Evolutionary conservation across 225 moss, liverwort and hornwort species (phyloP), one percentile per base, ranked within the genome.

Genomic region (Marchantia polymorpha): DNA sequence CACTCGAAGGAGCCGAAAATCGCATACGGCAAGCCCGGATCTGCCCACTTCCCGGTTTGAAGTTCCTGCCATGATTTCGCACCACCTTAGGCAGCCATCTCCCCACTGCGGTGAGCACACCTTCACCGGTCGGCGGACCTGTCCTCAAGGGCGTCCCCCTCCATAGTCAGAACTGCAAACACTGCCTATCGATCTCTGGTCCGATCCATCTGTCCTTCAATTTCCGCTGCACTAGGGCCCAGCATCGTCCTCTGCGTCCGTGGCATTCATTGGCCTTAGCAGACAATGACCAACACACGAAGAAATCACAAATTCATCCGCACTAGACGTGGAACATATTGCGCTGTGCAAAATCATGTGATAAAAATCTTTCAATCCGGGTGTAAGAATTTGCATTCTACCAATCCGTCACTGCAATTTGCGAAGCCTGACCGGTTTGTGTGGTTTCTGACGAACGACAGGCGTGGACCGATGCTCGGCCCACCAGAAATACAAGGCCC

Each of bases 1-100:
- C 92, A 96, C 59, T 91, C 92, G 3, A 96, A 93, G 72, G 94
- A 94, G 73, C 96, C 92, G 19, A 53, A 70, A 3, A 77, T 94
- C 29, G 25, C 80, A 7, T 92, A 89, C 3, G 89, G 96, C 86
- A 88, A 85, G 87, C 64, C 73, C 56, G 65, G 25, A 75, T 48
- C 72, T 25, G 56, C 46, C 73, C 14, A 54, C 11, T 27, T 47
- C 68, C 49, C 7, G 0, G 7, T 13, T 52, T 60, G 47, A 20
- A n/a, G n/a, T 50, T 23, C 15, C n/a, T 52, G 39, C 47, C 47
- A 55, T 25, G 26, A 22, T 55, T 4, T 67, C 7, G 7, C 56
- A 58, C 20, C 53, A 31, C 52, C 23, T 46, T 48, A 51, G 23
- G 69, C 47, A 71, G 47, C n/a, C 49, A 71, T 51, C n/a, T 50